Evolutionary conservation across 768 basidiomycete species (phyloP).

Genomic region (Scleroderma citrinum): DNA sequence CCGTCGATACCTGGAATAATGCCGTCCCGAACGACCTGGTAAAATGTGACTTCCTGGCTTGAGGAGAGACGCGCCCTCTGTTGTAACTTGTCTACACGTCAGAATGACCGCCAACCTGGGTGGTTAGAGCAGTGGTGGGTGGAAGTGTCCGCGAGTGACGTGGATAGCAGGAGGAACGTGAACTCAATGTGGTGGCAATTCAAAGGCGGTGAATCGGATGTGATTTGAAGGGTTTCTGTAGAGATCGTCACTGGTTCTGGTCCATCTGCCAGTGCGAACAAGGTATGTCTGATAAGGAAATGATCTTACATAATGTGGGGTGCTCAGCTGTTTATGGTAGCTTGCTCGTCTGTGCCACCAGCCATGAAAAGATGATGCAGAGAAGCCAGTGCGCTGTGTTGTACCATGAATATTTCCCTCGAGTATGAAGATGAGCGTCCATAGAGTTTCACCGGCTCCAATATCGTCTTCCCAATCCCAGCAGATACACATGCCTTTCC

Average conservation of each 20-base stretch:
- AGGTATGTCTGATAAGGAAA: no score
- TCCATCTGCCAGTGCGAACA: no score
- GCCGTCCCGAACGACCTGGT: slow-evolving; percentile 41
- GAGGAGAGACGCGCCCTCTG: slow-evolving; percentile 74
- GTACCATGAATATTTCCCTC: slow-evolving; percentile 11
- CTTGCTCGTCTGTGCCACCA: slow-evolving; percentile 16
- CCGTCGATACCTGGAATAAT: slow-evolving; percentile 29
- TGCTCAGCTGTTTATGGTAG: no score
- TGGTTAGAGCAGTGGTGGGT: slow-evolving; percentile 32
- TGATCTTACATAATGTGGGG: no score
- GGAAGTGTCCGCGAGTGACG: slow-evolving; percentile 16
- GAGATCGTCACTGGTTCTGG: no score
- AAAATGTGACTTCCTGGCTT: slow-evolving; percentile 78
- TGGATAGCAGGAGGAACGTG: background rate
- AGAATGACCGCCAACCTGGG: slow-evolving; percentile 80
- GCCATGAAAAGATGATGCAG: slow-evolving; percentile 16
- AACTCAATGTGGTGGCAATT: no score
- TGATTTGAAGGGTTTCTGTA: no score
- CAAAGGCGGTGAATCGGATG: no score
- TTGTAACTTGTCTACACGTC: slow-evolving; percentile 65
- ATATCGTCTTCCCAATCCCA: slow-evolving; percentile 25
- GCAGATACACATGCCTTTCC: slow-evolving; percentile 17
- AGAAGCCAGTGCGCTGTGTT: slow-evolving; percentile 18
- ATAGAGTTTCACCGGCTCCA: slow-evolving; percentile 15
- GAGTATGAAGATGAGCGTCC: slow-evolving; percentile 6